Evolutionary conservation across 345 rosid species (phyloP), one percentile per base, ranked within the genome.

Genomic region (Boechera stricta): DNA sequence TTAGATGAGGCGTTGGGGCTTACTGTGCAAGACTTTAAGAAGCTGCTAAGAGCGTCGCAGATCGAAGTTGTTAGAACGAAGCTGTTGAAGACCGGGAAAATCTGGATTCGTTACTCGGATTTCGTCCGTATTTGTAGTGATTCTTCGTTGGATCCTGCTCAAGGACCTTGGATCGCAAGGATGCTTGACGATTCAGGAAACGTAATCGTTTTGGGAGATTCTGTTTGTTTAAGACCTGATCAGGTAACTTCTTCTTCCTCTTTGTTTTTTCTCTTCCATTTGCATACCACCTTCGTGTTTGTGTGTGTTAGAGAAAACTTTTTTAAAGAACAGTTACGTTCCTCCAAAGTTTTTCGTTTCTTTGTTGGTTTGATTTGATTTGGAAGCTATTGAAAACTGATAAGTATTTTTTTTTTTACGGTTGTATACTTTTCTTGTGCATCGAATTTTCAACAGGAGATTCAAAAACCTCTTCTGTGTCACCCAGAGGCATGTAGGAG

Each of bases 111-210:
- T 52, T 86, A 83, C 69, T 48, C 87, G 9, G 99, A 91, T 35
- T 88, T 86, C 47, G 83, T 91, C 13, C 53, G 85, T 54, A 48
- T 89, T 2, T 91, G 96, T 59, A 79, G 75, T 21, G 94, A 90
- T 47, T 82, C 75, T 5, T 87, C 83, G 68, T 78, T 85, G 66
- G 96, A 89, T 86, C 82, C 81, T 32, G 83, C 80, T 41, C 77
- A 84, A 52, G 98, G 89, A 2, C 33, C 33, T 45, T 81, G 41
- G 77, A 68, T 87, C 2, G 96, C 96, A 4, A 86, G 84, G 73
- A 65, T 73, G 83, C 89, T 96, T 0, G 98, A 93, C 41, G 91
- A 93, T 64, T 87, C 96, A 0, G 98, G 99, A 55, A 82, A 70
- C 67, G 99, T 90, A 1, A 80, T 96, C 72, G 90, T 96, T 3